These are phyloP conservation scores for Tulasnella sp. DNA, from an alignment of 768 basidiomycete genomes.

Conservation along the genomic window DNA sequence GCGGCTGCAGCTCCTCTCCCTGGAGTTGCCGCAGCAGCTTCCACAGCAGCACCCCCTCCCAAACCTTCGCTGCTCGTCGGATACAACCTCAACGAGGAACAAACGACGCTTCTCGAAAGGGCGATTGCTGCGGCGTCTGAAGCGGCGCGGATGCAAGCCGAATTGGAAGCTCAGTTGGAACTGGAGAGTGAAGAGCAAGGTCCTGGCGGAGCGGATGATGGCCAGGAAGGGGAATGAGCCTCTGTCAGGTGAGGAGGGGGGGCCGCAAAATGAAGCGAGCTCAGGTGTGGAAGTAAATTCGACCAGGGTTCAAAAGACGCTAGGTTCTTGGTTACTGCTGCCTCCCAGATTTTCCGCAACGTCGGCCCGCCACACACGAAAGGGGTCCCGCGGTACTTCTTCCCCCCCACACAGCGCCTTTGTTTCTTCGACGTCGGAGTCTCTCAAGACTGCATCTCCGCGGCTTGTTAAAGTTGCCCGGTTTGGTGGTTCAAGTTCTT, in stretches of 20 bases:
- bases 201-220: not conserved
- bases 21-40: not conserved
- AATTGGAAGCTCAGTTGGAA: constrained; percentile 21
- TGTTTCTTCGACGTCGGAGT: not conserved
- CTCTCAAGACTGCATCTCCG: not conserved
- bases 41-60: not conserved
- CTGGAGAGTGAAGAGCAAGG: constrained; percentile 16
- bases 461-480: not conserved
- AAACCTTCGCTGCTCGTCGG: constrained; percentile 7
- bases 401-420: not conserved
- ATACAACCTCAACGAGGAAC: constrained; percentile 18
- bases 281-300: not conserved
- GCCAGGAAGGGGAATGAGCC: not conserved
- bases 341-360: not conserved
- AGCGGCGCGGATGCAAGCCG: constrained; percentile 20
- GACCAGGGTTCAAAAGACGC: not conserved
- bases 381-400: not conserved
- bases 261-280: not conserved
- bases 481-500: not conserved
- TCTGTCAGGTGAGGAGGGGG: not conserved
- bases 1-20: not conserved
- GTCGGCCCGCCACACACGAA: not conserved
- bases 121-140: constrained; percentile 20
- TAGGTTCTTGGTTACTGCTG: not conserved
- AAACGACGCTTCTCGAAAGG: constrained; percentile 18